These are phyloP conservation scores for Cladophialophora chaetospira DNA, from an alignment of 2,329 filamentous ascomycete species.

Conservation along the genomic window DNA sequence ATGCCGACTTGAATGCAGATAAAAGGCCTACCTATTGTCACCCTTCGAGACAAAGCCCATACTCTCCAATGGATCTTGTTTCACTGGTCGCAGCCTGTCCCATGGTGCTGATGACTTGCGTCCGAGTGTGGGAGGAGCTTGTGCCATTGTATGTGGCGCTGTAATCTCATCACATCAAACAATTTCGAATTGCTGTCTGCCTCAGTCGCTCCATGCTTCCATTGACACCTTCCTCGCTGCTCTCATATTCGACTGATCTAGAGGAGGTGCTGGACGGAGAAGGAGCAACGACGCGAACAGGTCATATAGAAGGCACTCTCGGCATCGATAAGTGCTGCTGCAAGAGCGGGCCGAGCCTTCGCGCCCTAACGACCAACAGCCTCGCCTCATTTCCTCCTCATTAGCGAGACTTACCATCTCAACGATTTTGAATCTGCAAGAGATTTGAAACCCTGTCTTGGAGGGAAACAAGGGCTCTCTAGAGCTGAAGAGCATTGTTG, in stretches of 20 bases:
- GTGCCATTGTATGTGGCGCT: conserved; percentile 17
- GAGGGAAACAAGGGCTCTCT: too few species aligned
- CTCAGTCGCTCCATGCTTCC: neutral
- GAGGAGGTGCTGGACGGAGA: neutral
- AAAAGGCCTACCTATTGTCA: conserved; percentile 68
- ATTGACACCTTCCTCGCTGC: neutral
- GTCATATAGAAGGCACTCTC: neutral
- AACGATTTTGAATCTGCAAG: neutral
- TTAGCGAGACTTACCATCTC: neutral
- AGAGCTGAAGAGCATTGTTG: too few species aligned
- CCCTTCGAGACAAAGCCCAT: conserved; percentile 90
- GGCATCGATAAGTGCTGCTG: too few species aligned
- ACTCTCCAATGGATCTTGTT: conserved; percentile 74
- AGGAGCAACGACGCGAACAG: neutral
- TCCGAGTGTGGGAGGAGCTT: conserved; percentile 18
- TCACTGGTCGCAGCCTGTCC: conserved; percentile 72
- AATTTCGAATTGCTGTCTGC: too few species aligned
- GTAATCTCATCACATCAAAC: neutral
- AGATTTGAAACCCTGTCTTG: too few species aligned
- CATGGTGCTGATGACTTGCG: conserved; percentile 46
- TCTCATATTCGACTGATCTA: neutral
- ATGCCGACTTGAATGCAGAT: neutral
- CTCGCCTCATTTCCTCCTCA: neutral
- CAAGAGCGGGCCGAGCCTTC: neutral
- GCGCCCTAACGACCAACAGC: too few species aligned